phyloP scores from a whole-genome alignment of 176 grass and related monocot genomes.

The Ensete glaucum region DNA sequence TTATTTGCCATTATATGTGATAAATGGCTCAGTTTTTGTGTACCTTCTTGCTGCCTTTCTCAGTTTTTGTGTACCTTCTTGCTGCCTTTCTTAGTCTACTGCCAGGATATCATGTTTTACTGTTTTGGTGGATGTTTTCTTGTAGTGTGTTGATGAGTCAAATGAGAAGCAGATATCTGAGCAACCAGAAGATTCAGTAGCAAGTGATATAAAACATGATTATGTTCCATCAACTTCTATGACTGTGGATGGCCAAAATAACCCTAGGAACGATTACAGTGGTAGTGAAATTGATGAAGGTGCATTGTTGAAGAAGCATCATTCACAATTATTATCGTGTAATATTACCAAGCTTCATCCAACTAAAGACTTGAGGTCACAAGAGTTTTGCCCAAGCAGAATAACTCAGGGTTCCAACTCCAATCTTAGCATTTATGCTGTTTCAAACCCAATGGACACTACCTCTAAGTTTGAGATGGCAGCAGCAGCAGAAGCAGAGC shows the following conservation, averaged over 20 bases:
- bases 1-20: not conserved
- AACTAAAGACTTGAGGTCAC: not conserved
- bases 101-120: not conserved
- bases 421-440: not conserved
- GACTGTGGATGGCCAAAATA: constrained; percentile 10
- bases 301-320: constrained; percentile 16
- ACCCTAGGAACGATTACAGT: constrained; percentile 3
- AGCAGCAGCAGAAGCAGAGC: constrained; percentile 47
- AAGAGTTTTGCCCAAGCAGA: not conserved
- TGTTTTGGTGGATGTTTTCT: not conserved
- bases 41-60: not conserved
- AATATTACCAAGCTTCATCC: not conserved
- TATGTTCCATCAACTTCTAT: not conserved
- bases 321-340: constrained; percentile 12
- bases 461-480: constrained; percentile 25
- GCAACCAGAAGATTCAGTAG: constrained; percentile 12
- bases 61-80: not conserved
- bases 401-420: constrained; percentile 7
- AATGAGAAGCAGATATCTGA: constrained; percentile 24
- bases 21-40: not conserved
- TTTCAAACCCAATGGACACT: constrained; percentile 6
- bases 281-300: constrained; percentile 8
- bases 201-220: constrained; percentile 24
- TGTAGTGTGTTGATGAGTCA: constrained; percentile 19
- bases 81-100: not conserved